These are phyloP conservation scores for Aegle marmelos DNA, from an alignment of 345 rosid genomes.

Conservation along the genomic window DNA sequence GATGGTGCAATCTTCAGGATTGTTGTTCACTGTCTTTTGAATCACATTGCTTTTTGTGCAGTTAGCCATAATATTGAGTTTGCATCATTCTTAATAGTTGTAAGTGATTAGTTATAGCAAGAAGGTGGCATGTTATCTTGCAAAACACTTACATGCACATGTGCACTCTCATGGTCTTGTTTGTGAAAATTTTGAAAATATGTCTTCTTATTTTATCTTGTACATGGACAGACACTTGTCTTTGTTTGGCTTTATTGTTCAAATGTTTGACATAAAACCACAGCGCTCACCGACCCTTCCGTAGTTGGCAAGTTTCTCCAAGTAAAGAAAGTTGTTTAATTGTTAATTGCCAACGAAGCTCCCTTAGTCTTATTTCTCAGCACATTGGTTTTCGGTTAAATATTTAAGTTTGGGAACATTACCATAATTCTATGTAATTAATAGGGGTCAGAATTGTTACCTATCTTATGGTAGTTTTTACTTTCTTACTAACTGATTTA, in stretches of 20 bases:
- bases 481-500: neutral
- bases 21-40: too few relatives aligned
- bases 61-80: neutral
- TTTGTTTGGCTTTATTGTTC: neutral
- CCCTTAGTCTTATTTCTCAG: neutral
- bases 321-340: neutral
- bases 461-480: neutral
- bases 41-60: neutral
- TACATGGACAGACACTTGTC: neutral
- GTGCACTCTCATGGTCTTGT: neutral
- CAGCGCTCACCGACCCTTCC: neutral
- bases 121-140: neutral
- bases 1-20: too few relatives aligned
- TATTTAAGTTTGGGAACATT: neutral
- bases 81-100: neutral
- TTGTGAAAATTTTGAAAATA: neutral
- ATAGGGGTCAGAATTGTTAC: neutral
- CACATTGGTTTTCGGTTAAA: neutral
- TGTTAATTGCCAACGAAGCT: neutral
- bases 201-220: neutral
- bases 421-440: neutral
- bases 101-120: neutral
- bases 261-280: neutral
- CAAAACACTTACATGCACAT: neutral
- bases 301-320: neutral